Base-by-base conservation (phyloP, 2,329 filamentous ascomycete species). In the Cladosporium cucumerinum region DNA sequence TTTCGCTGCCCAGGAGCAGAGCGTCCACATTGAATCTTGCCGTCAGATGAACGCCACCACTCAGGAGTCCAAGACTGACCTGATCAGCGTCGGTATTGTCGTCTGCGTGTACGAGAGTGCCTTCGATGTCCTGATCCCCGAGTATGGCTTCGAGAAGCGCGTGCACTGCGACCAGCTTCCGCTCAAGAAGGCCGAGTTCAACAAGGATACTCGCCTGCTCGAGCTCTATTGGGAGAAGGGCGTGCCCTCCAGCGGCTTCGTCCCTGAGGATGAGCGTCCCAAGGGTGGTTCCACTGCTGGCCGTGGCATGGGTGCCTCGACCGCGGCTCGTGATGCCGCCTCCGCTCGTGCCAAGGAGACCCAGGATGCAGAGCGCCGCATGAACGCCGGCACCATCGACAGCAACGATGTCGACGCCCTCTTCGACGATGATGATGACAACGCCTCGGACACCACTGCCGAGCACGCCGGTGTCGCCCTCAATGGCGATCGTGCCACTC, bases 141-240 rank as follows among this genome's bases (percentile, higher is more conserved):
- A 99, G 76, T 99, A 93, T 83, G 95, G 95, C 70, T 98, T 99
- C 71, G 95, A 99, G 84, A 99, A 99, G 87, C 92, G 95, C 69
- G 95, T 99, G 61, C 95, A 99, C 80, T 99, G 95, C 76, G 95
- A 99, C 75, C 95, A 99, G 82, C 84, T 99, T 76, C 95, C 95
- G 32, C 82, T 99, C 71, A 94, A 98, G 86, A 99, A 99, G 84
- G 95, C 95, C n/a, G 95, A 99, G 77, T 99, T 95, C 80, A 89
- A 96, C 79, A 98, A 98, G 84, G 93, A 96, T 76, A 92, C 93
- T 81, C 88, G 95, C 64, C 87, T 98, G 32, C 85, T 99, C 55
- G 95, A 99, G 80, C 86, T 99, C 18, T 99, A 97, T 84, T 99
- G 95, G 95, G 95, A 99, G 87, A 99, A 98, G 86, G 95, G 95